Evolutionary conservation across 345 rosid genomes (phyloP).

Genomic region (Psidium friedrichsthalianum): DNA sequence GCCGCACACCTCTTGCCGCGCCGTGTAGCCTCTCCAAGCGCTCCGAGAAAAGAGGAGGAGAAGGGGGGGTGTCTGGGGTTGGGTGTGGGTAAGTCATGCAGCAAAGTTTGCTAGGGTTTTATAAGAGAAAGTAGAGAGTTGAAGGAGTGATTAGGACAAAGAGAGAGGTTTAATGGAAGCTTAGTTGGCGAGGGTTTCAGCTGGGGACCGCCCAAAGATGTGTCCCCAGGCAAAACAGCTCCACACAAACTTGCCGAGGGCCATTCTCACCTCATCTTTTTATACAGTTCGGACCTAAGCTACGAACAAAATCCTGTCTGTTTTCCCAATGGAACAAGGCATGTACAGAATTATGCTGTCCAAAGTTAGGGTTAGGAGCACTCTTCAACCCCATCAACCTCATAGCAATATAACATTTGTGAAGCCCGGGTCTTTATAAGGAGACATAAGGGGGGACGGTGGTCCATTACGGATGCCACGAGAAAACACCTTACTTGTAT

Average conservation of each 20-base stretch:
- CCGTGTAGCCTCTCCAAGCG: background rate
- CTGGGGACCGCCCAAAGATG: background rate
- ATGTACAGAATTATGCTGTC: background rate
- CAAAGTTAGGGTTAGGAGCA: background rate
- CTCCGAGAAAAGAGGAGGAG: background rate
- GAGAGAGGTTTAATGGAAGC: background rate
- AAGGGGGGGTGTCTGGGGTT: no score
- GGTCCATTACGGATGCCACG: background rate
- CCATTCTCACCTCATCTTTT: background rate
- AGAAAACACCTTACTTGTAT: background rate
- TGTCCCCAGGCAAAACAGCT: background rate
- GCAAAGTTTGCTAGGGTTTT: background rate
- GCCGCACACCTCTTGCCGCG: conserved; percentile 11
- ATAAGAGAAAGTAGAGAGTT: background rate
- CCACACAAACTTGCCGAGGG: background rate
- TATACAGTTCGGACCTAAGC: background rate
- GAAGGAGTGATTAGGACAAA: background rate
- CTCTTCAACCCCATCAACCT: background rate
- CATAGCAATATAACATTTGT: background rate
- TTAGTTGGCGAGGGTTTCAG: background rate
- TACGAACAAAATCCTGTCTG: background rate
- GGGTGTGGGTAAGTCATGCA: background rate
- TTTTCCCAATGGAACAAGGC: background rate
- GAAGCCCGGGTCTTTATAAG: background rate
- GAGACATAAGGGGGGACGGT: background rate